phyloP scores from a whole-genome alignment of 192 early-diverging fungal genomes.

The Coemansia sp. region DNA sequence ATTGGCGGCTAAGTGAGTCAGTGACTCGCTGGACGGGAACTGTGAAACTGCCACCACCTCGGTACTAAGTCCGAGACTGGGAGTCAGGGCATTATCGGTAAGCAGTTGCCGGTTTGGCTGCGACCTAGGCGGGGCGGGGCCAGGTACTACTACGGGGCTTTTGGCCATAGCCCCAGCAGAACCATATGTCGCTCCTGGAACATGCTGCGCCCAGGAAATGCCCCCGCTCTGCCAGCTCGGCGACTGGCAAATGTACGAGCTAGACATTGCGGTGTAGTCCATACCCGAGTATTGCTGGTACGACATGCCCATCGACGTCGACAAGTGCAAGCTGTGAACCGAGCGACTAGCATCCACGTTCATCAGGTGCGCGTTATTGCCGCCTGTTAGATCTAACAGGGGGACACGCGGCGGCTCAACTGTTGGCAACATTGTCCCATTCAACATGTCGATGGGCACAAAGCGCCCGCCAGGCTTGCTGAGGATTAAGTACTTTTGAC shows the following conservation, averaged over 20 bases:
- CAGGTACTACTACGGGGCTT: conserved; percentile 17
- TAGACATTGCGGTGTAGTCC: conserved; percentile 21
- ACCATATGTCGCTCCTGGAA: conserved; percentile 13
- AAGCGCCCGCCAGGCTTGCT: conserved; percentile 56
- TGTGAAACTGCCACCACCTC: conserved; percentile 25
- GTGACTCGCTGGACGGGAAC: conserved; percentile 20
- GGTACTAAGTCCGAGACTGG: conserved; percentile 3
- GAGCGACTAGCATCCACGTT: conserved; percentile 36
- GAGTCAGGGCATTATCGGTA: background rate
- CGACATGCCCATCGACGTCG: conserved; percentile 15
- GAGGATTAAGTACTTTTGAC: conserved; percentile 42
- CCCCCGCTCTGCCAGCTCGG: conserved; percentile 53
- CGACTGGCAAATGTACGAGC: conserved; percentile 34
- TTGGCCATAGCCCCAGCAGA: conserved; percentile 20
- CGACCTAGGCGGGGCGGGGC: background rate
- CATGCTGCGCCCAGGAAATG: conserved; percentile 28
- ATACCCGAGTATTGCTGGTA: conserved; percentile 17
- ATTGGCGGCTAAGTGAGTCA: background rate
- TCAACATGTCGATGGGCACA: conserved; percentile 51
- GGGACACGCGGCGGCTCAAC: conserved; percentile 37
- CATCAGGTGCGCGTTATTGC: conserved; percentile 50
- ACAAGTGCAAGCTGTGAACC: conserved; percentile 25
- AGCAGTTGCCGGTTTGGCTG: conserved; percentile 1
- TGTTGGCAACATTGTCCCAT: conserved; percentile 36
- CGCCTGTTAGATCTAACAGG: conserved; percentile 22